Conservation (phyloP, 2,329 filamentous ascomycete species). For the Macrophomina pseudophaseolina region DNA sequence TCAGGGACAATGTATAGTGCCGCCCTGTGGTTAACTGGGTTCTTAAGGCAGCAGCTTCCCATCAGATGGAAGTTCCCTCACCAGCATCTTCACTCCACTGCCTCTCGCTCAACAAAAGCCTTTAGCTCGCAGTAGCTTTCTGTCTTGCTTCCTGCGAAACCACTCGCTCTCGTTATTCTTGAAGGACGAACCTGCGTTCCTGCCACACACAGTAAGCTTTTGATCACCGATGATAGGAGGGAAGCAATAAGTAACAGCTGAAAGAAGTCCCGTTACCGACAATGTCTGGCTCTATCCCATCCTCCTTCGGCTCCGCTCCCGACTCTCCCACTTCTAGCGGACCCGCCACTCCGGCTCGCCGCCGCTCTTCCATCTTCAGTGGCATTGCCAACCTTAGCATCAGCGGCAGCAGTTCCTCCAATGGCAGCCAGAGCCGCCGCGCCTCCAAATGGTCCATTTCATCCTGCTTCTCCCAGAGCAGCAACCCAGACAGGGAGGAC, state of each 20-base stretch:
- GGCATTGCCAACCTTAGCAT: slow-evolving; percentile 27
- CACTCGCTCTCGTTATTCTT: too few species aligned
- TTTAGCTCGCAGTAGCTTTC: background rate
- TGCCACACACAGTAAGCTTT: background rate
- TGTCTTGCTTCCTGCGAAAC: background rate
- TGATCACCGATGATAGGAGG: too few species aligned
- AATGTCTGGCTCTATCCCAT: slow-evolving; percentile 1
- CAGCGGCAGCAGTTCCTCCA: background rate
- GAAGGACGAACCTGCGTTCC: background rate
- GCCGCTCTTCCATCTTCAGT: slow-evolving; percentile 27
- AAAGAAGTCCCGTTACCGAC: background rate
- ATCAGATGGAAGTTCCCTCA: background rate
- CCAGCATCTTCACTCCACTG: background rate
- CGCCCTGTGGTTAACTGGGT: background rate
- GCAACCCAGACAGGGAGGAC: slow-evolving; percentile 2
- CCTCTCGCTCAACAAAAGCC: background rate
- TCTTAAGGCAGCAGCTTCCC: slow-evolving; percentile 5
- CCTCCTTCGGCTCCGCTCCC: slow-evolving; percentile 28
- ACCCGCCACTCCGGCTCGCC: slow-evolving; percentile 1
- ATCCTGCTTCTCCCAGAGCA: slow-evolving; percentile 16
- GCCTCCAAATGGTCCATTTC: slow-evolving; percentile 11
- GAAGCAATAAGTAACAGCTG: background rate
- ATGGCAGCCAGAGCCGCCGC: slow-evolving; percentile 1
- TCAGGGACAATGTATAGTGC: background rate
- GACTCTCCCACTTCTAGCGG: slow-evolving; percentile 22